Evolutionary conservation across 179 eudicot genomes (phyloP), one percentile per base, ranked within the genome.

Genomic region (Dionaea muscipula): DNA sequence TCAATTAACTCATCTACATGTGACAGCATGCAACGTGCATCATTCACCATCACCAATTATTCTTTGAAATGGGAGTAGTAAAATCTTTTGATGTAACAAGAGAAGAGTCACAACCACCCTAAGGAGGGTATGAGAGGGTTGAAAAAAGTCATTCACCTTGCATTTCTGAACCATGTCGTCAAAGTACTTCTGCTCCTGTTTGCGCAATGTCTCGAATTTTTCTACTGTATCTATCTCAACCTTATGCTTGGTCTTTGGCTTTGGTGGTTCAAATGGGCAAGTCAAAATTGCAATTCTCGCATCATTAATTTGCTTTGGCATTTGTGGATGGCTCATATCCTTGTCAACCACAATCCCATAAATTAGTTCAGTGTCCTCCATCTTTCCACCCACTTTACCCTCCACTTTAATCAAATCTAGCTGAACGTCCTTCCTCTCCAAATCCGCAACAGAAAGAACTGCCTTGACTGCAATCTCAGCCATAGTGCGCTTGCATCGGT

Each of bases 241-340:
- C 96, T 91, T 91, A 87, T 84, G 98, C 74, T 91, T 91, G 57
- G 98, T 91, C 77, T 91, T 91, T 59, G 98, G 98, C 79, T 91
- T 91, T 2, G 96, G 98, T 48, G 98, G 95, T 80, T 91, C 96
- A 71, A 91, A 91, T 13, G 98, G 93, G 61, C 98, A 87, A 39
- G 98, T 91, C 72, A 91, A 73, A 45, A 91, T 91, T 4, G 98
- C 98, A 61, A 91, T 84, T 47, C 80, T 78, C 23, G 98, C 96
- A 75, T 91, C 86, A 63, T 75, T 68, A 51, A 91, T 84, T 59
- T 71, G 71, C 79, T 91, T 91, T 26, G 98, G 98, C 98, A 91
- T 84, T 75, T 91, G 98, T 21, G 98, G 98, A 52, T 91, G 98
- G 75, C 98, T 91, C 98, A 91, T 91, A 65, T 91, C 96, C 68